Evolutionary conservation across 2,329 filamentous ascomycete species (phyloP), one percentile per base, ranked within the genome.

Genomic region (Dothistroma pini): DNA sequence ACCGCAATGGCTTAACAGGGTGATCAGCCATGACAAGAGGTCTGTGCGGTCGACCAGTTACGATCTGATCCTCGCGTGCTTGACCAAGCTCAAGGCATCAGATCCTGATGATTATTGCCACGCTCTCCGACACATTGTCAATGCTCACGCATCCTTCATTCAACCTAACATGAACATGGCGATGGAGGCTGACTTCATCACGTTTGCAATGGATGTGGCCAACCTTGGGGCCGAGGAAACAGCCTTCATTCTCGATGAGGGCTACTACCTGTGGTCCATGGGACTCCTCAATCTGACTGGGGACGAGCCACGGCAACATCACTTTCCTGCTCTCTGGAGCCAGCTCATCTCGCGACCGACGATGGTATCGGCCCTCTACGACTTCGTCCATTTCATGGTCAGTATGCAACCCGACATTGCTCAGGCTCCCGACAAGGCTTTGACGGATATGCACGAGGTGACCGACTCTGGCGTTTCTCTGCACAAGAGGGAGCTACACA

Each of bases 201-300:
- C 14, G 5, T 64, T 68, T 29, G 60, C 61, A 16, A 51, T 56
- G 19, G 47, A 38, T 4, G 11, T 69, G 12, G 59, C 67, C 31
- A 44, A 31, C 32, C 47, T 63, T 8, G 63, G 68, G 4, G 56
- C 62, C 12, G 34, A 19, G 21, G 63, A 69, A 56, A 64, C 63
- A 1, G 56, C 52, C 29, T 29, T 50, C 25, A 56, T 70, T 14
- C 60, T 69, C 7, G 63, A 66, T 48, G 48, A 58, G 8, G 62
- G 60, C 38, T 68, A 69, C 61, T 62, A 62, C 55, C 21, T n/a
- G 11, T 66, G 63, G 60, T 57, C 57, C 25, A 59, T 65, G 34
- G 61, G 64, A 12, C 60, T 69, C 34, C 48, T 69, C 35, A 56
- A 62, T 19, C n/a, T 66, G 11, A 60, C 62, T n/a, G 56, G 51